phyloP scores from a whole-genome alignment of 2,329 filamentous ascomycete species.

The Stagonosporopsis rhizophila region DNA sequence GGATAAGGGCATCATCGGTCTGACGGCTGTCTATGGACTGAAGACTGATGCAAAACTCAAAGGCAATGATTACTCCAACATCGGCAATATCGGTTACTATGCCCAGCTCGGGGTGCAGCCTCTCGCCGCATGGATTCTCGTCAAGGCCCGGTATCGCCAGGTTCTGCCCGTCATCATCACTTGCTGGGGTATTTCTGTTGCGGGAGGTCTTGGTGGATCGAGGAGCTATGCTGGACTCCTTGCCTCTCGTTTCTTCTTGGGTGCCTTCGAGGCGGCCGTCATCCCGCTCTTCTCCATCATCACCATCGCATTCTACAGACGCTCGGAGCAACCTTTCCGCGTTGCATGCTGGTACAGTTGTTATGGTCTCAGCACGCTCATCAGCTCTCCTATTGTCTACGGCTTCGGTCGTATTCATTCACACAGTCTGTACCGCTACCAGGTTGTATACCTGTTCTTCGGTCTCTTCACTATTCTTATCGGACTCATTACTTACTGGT shows the following conservation, averaged over 20 bases:
- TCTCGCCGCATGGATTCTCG: constrained; percentile 58
- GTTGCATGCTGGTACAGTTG: constrained; percentile 68
- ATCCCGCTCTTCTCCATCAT: constrained; percentile 37
- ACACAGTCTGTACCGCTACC: constrained; percentile 66
- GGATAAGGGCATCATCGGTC: constrained; percentile 58
- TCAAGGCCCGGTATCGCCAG: constrained; percentile 49
- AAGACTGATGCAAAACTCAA: constrained; percentile 42
- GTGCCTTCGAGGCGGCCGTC: constrained; percentile 38
- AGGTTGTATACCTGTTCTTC: constrained; percentile 59
- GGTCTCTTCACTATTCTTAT: constrained; percentile 51
- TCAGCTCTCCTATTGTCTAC: constrained; percentile 67
- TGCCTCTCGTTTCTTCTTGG: constrained; percentile 32
- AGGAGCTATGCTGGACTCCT: constrained; percentile 29
- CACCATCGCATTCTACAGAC: constrained; percentile 34
- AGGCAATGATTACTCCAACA: constrained; percentile 57
- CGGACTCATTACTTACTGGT: constrained; percentile 52
- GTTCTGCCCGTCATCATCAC: constrained; percentile 32
- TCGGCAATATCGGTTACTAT: constrained; percentile 58
- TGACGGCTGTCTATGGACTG: constrained; percentile 65
- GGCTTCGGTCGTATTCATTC: constrained; percentile 65
- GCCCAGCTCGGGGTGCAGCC: constrained; percentile 61
- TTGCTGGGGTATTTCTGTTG: constrained; percentile 59
- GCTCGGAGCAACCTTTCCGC: constrained; percentile 31
- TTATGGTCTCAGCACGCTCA: constrained; percentile 66
- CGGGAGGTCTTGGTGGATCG: constrained; percentile 32